Conservation (phyloP, 805 yeast species). For the Candida multigemmis region DNA sequence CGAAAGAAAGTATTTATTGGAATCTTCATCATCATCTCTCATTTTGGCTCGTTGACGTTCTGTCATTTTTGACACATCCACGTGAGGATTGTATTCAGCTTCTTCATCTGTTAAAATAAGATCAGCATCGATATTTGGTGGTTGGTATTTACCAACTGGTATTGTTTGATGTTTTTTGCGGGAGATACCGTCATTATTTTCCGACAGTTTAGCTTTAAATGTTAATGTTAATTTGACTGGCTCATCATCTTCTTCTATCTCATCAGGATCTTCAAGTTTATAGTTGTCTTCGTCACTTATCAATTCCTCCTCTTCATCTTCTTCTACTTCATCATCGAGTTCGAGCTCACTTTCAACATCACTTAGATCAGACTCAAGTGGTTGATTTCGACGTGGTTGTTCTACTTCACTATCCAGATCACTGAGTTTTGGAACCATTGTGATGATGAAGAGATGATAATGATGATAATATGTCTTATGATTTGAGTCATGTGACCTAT, state of each 20-base stretch:
- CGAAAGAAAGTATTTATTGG: constrained; percentile 15
- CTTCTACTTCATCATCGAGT: constrained; percentile 8
- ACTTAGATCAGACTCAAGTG: background rate
- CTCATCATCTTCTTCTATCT: constrained; percentile 27
- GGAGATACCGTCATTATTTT: constrained; percentile 7
- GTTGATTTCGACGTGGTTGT: background rate
- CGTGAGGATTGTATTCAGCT: constrained; percentile 34
- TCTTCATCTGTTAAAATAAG: constrained; percentile 32
- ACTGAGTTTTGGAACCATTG: too few relatives aligned
- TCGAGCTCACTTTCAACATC: constrained; percentile 14
- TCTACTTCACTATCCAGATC: constrained; percentile 1
- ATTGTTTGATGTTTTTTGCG: constrained; percentile 7
- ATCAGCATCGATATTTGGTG: constrained; percentile 26
- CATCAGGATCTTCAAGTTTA: constrained; percentile 25
- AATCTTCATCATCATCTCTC: constrained; percentile 8
- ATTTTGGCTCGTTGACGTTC: constrained; percentile 46
- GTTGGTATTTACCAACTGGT: constrained; percentile 9
- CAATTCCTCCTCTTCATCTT: constrained; percentile 9
- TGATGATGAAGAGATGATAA: too few relatives aligned
- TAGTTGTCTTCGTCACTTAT: constrained; percentile 22
- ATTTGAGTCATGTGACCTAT: too few relatives aligned
- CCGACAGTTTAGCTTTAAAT: too few relatives aligned
- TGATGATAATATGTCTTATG: too few relatives aligned
- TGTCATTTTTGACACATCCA: constrained; percentile 42
- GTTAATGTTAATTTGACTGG: too few relatives aligned